Base-by-base conservation (phyloP, 78 protist species). In the Dictyostelium brefeldianum region DNA sequence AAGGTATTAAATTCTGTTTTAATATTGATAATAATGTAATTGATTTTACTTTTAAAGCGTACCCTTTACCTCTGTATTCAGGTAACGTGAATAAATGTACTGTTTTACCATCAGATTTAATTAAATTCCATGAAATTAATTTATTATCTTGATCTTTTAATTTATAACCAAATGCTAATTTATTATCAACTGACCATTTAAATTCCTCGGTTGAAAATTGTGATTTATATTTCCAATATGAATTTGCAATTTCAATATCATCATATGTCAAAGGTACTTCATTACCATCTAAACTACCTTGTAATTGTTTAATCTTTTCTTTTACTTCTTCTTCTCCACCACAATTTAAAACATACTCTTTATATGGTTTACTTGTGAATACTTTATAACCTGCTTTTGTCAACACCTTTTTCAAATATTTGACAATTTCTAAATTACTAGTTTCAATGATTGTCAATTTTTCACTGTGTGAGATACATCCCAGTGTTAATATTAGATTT, bases 111-210 rank as follows among this genome's bases (percentile, higher is more conserved):
- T 74, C 80, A 9, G 54, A 47, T 47, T 25, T 36, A 4, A 74
- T 36, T 47, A 41, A 22, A 47, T 36, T 25, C 62, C 80, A 74
- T 20, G 46, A 20, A 10, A 41, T 5, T 2, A 74, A 25, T 47
- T 74, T 43, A 31, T 12, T 46, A 59, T 59, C 3, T n/a, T 59
- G 27, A 20, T 70, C 25, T 17, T 43, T 70, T 12, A 25, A 1
- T 47, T 47, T 74, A 47, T 74, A 74, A 11, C 80, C 80, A 47
- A 74, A n/a, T 12, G 80, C 46, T 12, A 74, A 20, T n/a, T 25
- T 36, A 47, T 74, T 41, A 47, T 47, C 59, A 74, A 20, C 18
- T 47, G 59, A 4, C 80, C 80, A 74, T 47, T 47, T 74, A 18
- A 74, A 20, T 12, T 47, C 41, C 5, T 48, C 22, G 0, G 12